Conservation (phyloP, 2,329 filamentous ascomycete genomes). For the Ophiostoma piceae region DNA sequence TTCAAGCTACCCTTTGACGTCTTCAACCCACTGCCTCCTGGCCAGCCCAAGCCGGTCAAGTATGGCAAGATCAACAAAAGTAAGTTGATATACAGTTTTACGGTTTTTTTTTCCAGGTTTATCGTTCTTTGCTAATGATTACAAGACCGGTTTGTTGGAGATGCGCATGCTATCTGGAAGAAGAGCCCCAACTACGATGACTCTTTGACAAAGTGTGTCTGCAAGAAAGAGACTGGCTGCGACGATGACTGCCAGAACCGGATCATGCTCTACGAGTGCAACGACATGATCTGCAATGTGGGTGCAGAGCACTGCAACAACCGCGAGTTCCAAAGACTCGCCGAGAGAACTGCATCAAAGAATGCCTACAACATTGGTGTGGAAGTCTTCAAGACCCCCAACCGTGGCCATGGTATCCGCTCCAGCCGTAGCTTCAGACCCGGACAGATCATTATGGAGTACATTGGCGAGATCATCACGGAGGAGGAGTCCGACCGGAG, state of each 20-base stretch:
- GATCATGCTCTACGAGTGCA: slow-evolving; percentile 96
- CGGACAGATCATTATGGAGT: slow-evolving; percentile 96
- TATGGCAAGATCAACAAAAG: slow-evolving; percentile 91
- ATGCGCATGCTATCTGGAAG: slow-evolving; percentile 75
- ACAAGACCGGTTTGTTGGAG: slow-evolving; percentile 81
- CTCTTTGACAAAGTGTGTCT: slow-evolving; percentile 72
- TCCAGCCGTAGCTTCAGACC: slow-evolving; percentile 82
- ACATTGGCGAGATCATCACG: slow-evolving; percentile 95
- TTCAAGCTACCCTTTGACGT: slow-evolving; percentile 88
- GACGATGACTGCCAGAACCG: slow-evolving; percentile 88
- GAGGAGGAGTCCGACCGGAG: slow-evolving; percentile 87
- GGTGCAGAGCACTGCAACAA: slow-evolving; percentile 73
- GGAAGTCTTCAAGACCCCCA: slow-evolving; percentile 84
- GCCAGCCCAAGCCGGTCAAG: slow-evolving; percentile 85
- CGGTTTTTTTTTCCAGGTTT: neutral
- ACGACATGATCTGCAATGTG: slow-evolving; percentile 79
- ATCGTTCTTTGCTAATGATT: neutral
- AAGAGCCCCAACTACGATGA: slow-evolving; percentile 69
- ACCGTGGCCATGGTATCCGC: slow-evolving; percentile 86
- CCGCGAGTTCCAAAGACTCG: slow-evolving; percentile 77
- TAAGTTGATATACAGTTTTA: slow-evolving; percentile 43
- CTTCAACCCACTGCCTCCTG: slow-evolving; percentile 78
- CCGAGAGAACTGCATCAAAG: slow-evolving; percentile 57
- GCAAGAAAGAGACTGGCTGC: slow-evolving; percentile 71
- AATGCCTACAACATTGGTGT: slow-evolving; percentile 85